Percentiles rank a stretch among this genome's conserved stretches.
phyloP scores from a whole-genome alignment of 2,329 filamentous ascomycete genomes.

The Monosporascus ibericus region DNA sequence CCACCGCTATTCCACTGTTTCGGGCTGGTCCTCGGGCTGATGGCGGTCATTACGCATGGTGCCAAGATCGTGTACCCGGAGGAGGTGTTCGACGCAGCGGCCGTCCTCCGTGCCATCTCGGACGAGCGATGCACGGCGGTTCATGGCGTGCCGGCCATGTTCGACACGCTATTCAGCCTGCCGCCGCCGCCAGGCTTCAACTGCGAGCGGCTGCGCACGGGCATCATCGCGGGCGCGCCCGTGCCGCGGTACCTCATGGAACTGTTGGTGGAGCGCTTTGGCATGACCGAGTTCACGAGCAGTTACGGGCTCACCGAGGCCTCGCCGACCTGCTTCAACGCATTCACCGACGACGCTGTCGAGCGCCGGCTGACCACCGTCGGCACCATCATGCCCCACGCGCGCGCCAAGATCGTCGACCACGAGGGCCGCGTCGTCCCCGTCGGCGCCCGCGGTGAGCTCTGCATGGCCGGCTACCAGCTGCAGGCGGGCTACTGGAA shows the following conservation, averaged over 20 bases:
- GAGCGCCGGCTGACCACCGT: constrained; percentile 64
- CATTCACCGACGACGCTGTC: constrained; percentile 66
- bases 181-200: constrained; percentile 35
- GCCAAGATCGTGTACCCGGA: constrained; percentile 70
- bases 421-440: constrained; percentile 59
- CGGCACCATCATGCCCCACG: constrained; percentile 70
- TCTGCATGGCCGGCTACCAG: constrained; percentile 74
- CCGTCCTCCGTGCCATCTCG: constrained; percentile 60
- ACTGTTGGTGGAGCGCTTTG: constrained; percentile 61
- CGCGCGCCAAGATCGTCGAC: constrained; percentile 71
- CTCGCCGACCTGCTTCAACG: constrained; percentile 75
- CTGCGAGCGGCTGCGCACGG: constrained; percentile 57
- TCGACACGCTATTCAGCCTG: constrained; percentile 56
- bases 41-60: constrained; percentile 68
- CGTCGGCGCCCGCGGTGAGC: constrained; percentile 62
- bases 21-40: constrained; percentile 69
- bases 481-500: constrained; percentile 63
- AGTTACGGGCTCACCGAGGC: constrained; percentile 73
- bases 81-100: constrained; percentile 64
- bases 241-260: constrained; percentile 73
- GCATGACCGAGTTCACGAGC: constrained; percentile 68
- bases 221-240: constrained; percentile 73
- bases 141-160: constrained; percentile 81
- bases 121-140: constrained; percentile 67
- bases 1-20: constrained; percentile 85